Conservation (phyloP, 2,329 filamentous ascomycete genomes). For the Dothiorella sarmentorum region DNA sequence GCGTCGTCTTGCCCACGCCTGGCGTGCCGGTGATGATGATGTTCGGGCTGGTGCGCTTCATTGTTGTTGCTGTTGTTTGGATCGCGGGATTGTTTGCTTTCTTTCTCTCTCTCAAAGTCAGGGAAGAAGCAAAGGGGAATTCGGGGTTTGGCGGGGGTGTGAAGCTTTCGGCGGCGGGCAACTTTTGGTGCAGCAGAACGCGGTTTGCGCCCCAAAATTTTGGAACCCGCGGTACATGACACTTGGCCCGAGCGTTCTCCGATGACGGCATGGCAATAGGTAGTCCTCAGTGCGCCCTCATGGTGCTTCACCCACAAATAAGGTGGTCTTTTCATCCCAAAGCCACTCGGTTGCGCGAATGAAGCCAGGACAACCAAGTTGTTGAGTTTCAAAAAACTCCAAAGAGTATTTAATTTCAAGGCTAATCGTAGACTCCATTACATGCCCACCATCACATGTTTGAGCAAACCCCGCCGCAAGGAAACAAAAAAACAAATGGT, state of each 20-base stretch:
- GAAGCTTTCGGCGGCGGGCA: background rate
- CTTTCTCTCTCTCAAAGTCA: too few relatives aligned
- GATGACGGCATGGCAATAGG: background rate
- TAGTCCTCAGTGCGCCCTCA: background rate
- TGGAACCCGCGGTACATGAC: background rate
- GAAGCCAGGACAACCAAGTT: too few relatives aligned
- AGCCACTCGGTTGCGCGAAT: too few relatives aligned
- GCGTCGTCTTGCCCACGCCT: slow-evolving; percentile 92
- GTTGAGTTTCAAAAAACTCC: background rate
- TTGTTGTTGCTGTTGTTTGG: background rate
- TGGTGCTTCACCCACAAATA: background rate
- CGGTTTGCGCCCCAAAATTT: background rate
- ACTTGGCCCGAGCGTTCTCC: slow-evolving; percentile 2
- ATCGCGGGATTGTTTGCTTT: too few relatives aligned
- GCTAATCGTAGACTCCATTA: slow-evolving; percentile 15
- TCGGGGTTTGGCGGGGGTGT: background rate
- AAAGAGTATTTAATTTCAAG: background rate
- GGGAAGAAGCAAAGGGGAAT: background rate
- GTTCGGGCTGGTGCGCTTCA: slow-evolving; percentile 60
- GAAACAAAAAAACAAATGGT: background rate
- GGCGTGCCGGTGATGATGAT: slow-evolving; percentile 95
- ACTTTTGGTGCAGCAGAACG: background rate
- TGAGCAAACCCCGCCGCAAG: slow-evolving; percentile 1
- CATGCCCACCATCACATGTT: slow-evolving; percentile 4
- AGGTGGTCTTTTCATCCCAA: background rate